phyloP scores from a whole-genome alignment of 2,329 filamentous ascomycete species.

The Juglanconis sp. region DNA sequence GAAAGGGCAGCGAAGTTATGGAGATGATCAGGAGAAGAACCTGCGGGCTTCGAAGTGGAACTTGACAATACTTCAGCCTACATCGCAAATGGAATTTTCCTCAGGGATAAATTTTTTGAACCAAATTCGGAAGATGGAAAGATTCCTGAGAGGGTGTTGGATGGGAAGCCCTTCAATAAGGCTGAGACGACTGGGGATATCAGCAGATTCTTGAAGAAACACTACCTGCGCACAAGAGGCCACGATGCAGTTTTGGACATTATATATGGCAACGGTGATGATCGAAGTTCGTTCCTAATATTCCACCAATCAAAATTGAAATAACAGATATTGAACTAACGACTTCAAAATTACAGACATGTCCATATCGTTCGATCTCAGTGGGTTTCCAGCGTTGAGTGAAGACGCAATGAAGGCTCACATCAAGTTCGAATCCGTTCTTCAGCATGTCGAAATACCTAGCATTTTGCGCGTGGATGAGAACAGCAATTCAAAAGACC shows the following conservation, averaged over 20 bases:
- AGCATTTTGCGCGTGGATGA: background rate
- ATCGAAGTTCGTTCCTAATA: too few relatives aligned
- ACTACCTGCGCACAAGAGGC: background rate
- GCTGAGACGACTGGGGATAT: background rate
- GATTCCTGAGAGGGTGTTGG: background rate
- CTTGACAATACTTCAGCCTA: too few relatives aligned
- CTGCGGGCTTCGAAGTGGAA: too few relatives aligned
- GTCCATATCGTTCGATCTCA: background rate
- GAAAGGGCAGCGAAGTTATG: too few relatives aligned
- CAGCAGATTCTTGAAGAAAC: background rate
- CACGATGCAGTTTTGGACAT: background rate
- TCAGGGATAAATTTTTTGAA: too few relatives aligned
- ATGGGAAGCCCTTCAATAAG: too few relatives aligned
- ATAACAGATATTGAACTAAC: too few relatives aligned
- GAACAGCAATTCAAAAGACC: background rate
- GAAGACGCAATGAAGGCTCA: background rate
- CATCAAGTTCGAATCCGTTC: background rate
- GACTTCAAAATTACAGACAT: too few relatives aligned
- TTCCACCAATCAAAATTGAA: too few relatives aligned
- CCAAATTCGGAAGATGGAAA: background rate
- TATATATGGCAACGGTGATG: background rate
- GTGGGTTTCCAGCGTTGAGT: background rate
- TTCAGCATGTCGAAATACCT: background rate
- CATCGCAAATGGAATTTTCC: too few relatives aligned
- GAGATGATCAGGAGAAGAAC: too few relatives aligned